Evolutionary conservation across 768 basidiomycete species (phyloP).

Genomic region (Podaxis rugospora): DNA sequence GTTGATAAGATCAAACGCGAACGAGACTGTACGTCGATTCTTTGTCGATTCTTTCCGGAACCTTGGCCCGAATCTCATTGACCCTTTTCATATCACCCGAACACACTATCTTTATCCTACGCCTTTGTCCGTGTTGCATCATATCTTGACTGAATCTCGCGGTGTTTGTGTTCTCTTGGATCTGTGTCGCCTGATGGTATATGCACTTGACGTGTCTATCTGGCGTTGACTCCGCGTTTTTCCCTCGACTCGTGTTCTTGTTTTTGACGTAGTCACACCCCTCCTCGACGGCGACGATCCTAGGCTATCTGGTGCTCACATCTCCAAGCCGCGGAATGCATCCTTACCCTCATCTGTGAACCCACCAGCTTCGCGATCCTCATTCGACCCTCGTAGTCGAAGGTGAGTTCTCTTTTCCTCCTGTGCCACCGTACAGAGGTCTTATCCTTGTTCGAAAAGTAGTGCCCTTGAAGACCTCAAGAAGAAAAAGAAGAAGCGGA

Average conservation of each 20-base stretch:
- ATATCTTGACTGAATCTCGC: not conserved
- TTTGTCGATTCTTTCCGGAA: constrained; percentile 30
- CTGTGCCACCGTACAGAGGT: not conserved
- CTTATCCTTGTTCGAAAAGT: constrained; percentile 10
- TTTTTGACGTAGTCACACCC: constrained; percentile 31
- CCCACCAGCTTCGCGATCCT: constrained; percentile 47
- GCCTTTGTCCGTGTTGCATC: constrained; percentile 26
- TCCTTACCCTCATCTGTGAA: constrained; percentile 41
- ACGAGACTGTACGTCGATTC: constrained; percentile 62
- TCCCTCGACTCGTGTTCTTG: not conserved
- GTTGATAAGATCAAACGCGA: constrained; percentile 71
- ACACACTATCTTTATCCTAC: not conserved
- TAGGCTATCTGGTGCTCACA: constrained; percentile 25
- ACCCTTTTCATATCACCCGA: constrained; percentile 13
- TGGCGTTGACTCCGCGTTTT: not conserved
- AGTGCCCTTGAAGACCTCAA: constrained; percentile 47
- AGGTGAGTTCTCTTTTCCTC: constrained; percentile 36
- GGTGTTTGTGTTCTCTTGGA: not conserved
- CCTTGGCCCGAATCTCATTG: constrained; percentile 16
- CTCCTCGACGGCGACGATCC: constrained; percentile 47
- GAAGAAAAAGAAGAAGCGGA: constrained; percentile 86
- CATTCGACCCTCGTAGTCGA: constrained; percentile 55
- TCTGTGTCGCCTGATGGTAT: not conserved
- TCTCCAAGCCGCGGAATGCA: constrained; percentile 42
- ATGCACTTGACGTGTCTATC: not conserved